Evolutionary conservation across 495 filamentous ascomycete genomes (phyloP).

Genomic region (Tuber borchii): DNA sequence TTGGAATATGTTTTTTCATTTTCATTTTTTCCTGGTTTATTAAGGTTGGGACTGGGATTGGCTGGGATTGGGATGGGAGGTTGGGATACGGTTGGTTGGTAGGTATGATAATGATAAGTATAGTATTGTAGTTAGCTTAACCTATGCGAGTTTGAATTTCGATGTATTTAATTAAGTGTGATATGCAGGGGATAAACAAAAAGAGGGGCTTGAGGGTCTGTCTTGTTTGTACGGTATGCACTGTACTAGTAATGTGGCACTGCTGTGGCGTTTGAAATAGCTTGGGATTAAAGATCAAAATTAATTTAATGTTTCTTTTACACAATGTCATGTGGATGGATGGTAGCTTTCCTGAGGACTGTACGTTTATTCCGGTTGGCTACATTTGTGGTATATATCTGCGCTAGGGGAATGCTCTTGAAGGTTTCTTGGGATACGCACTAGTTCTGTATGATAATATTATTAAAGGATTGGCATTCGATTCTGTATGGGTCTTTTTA

Average conservation of each 20-base stretch:
- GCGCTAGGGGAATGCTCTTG: too few relatives aligned
- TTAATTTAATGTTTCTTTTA: too few relatives aligned
- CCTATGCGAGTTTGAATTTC: background rate
- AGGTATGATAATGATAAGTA: background rate
- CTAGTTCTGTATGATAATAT: too few relatives aligned
- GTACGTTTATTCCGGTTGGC: too few relatives aligned
- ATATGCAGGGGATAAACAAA: background rate
- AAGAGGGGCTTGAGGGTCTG: background rate
- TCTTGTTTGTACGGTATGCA: background rate
- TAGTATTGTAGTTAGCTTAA: too few relatives aligned
- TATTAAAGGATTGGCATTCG: too few relatives aligned
- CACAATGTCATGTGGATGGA: background rate
- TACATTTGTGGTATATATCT: too few relatives aligned
- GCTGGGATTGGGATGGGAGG: background rate
- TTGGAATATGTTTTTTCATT: conserved; percentile 2
- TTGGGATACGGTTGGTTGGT: conserved; percentile 10
- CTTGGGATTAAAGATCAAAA: background rate
- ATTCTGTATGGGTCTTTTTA: too few relatives aligned
- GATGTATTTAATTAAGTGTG: background rate
- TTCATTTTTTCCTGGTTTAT: background rate
- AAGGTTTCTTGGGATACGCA: too few relatives aligned
- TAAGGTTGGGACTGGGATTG: background rate
- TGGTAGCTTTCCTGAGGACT: background rate
- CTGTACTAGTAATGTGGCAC: background rate
- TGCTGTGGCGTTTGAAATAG: background rate